A percentile compares a stretch with the other conserved stretches of the same genome.
These are phyloP conservation scores for Microascus cirrosus DNA, from an alignment of 2,329 filamentous ascomycete genomes.

Conservation along the genomic window DNA sequence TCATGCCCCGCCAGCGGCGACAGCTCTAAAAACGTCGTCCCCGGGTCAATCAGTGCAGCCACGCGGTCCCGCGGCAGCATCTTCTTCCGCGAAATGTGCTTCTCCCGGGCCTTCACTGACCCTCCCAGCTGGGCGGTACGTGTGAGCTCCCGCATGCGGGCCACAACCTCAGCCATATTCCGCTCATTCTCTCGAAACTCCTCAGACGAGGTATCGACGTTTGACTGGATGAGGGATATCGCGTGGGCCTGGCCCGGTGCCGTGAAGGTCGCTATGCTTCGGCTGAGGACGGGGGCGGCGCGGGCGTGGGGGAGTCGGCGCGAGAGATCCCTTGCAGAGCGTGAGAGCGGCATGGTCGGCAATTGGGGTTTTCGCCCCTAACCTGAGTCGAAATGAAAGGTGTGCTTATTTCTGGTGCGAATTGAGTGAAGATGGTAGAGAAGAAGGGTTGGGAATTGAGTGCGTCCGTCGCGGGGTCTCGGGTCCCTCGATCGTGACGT, in stretches of 20 bases:
- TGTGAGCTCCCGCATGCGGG: constrained; percentile 59
- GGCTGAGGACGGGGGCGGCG: constrained; percentile 13
- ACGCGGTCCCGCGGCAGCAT: constrained; percentile 90
- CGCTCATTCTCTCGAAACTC: constrained; percentile 73
- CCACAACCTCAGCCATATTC: constrained; percentile 66
- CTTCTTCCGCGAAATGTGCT: constrained; percentile 80
- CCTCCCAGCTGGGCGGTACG: constrained; percentile 65
- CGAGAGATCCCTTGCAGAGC: constrained; percentile 32
- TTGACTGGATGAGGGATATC: constrained; percentile 67
- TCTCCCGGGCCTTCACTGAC: constrained; percentile 69
- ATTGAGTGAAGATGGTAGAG: constrained; percentile 5
- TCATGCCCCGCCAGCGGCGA: constrained; percentile 81
- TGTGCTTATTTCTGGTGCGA: too few species aligned
- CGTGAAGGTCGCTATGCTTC: constrained; percentile 61
- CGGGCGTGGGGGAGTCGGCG: constrained; percentile 14
- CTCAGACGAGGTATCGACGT: constrained; percentile 64
- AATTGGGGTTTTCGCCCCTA: too few species aligned
- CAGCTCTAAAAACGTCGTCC: constrained; percentile 86
- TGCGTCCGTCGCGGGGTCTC: neutral
- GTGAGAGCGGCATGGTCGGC: constrained; percentile 32
- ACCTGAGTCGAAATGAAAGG: too few species aligned
- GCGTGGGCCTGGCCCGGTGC: constrained; percentile 71
- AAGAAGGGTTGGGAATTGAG: neutral
- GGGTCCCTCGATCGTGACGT: neutral
- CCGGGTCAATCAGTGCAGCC: constrained; percentile 76